Conservation (phyloP, 495 filamentous ascomycete genomes). For the Neurospora tetrasperma region DNA sequence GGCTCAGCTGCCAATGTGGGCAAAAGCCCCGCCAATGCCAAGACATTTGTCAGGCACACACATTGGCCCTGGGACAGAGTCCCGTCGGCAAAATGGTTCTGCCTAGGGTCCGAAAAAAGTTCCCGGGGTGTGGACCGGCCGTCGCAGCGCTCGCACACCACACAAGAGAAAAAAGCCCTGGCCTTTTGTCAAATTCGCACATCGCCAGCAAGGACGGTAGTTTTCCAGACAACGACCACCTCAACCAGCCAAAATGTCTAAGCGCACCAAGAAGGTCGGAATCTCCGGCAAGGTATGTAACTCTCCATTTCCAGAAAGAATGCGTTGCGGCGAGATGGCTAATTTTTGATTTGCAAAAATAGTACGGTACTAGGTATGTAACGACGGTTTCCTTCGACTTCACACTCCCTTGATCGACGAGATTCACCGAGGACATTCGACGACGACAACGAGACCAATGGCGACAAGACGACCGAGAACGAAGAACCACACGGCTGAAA, state of each 20-base stretch:
- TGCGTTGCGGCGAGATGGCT: background rate
- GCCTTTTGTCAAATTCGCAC: slow-evolving; percentile 23
- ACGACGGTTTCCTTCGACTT: slow-evolving; percentile 6
- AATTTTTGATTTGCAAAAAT: slow-evolving; percentile 14
- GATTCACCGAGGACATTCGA: background rate
- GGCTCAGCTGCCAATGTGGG: background rate
- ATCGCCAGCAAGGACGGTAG: slow-evolving; percentile 15
- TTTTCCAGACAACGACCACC: slow-evolving; percentile 15
- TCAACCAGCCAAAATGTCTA: slow-evolving; percentile 69
- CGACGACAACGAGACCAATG: background rate
- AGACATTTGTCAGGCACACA: background rate
- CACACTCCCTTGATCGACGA: background rate
- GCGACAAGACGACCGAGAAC: background rate
- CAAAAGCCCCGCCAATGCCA: slow-evolving; percentile 1
- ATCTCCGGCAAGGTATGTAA: slow-evolving; percentile 47
- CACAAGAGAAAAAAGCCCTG: slow-evolving; percentile 22
- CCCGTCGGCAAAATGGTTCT: slow-evolving; percentile 20
- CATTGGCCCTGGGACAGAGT: background rate
- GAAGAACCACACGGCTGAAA: background rate
- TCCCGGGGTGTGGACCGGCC: background rate
- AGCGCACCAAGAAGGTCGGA: slow-evolving; percentile 98
- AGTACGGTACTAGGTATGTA: slow-evolving; percentile 51
- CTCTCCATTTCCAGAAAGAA: background rate
- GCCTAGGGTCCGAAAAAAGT: slow-evolving; percentile 15
- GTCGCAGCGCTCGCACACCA: background rate